Conservation (phyloP, 371 early-diverging fungal genomes). For the Capniomyces stellatus region DNA sequence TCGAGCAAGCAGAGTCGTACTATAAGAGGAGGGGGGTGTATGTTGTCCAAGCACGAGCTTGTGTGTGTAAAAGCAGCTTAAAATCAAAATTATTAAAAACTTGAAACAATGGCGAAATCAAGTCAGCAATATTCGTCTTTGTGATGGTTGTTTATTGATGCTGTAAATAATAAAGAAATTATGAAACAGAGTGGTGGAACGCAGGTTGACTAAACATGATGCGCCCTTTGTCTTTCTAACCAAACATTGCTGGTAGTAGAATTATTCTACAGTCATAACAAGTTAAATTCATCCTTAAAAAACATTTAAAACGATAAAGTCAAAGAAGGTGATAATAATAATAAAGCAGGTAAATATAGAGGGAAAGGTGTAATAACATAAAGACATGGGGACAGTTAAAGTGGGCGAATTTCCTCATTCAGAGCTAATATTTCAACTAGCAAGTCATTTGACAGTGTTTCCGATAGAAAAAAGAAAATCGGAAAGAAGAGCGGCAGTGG, state of each 20-base stretch:
- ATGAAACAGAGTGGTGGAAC: no score
- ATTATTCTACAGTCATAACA: not conserved
- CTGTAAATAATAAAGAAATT: no score
- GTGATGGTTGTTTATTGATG: no score
- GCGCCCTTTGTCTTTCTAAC: no score
- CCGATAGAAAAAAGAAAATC: slow-evolving; percentile 2
- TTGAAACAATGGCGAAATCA: no score
- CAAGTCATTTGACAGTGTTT: slow-evolving; percentile 12
- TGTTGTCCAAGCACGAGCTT: no score
- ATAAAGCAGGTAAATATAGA: not conserved
- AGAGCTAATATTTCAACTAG: slow-evolving; percentile 13
- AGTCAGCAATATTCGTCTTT: no score
- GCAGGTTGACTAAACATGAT: no score
- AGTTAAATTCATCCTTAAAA: not conserved
- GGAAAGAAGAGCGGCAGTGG: slow-evolving; percentile 10
- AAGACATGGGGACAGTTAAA: not conserved
- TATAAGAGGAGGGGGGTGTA: no score
- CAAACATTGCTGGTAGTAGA: not conserved
- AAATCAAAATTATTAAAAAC: no score
- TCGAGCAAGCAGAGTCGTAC: no score
- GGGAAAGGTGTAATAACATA: not conserved
- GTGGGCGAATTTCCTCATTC: slow-evolving; percentile 8
- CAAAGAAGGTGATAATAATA: not conserved
- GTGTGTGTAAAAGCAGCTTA: no score
- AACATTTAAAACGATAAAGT: not conserved